These are phyloP conservation scores for Oryza longistaminata DNA, from an alignment of 176 grass and related monocot species.

Conservation along the genomic window DNA sequence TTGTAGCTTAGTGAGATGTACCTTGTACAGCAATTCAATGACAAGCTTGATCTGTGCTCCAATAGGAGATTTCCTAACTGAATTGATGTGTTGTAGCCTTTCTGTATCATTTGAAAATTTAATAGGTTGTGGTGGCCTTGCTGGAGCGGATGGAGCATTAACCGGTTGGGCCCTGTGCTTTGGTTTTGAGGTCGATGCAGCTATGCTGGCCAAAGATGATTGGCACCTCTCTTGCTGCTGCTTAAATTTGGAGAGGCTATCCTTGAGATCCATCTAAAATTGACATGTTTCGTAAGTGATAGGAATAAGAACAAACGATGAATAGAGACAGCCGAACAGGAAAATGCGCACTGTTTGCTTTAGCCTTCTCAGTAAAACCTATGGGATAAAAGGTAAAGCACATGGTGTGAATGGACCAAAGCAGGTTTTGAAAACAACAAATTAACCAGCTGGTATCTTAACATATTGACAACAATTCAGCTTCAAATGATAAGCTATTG, in stretches of 20 bases:
- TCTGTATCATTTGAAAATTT: constrained; percentile 95
- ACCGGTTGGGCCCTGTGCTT: constrained; percentile 52
- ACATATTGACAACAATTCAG: background rate
- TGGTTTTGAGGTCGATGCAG: constrained; percentile 50
- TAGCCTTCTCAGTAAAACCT: background rate
- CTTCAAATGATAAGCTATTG: background rate
- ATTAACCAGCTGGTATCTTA: background rate
- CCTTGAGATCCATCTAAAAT: constrained; percentile 79
- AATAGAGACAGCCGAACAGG: background rate
- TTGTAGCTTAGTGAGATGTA: constrained; percentile 25
- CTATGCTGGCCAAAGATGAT: constrained; percentile 69
- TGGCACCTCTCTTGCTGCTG: constrained; percentile 87
- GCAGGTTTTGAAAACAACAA: background rate
- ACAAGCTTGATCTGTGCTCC: constrained; percentile 85
- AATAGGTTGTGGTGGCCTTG: constrained; percentile 46
- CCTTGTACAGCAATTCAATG: constrained; percentile 81
- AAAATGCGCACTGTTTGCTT: background rate
- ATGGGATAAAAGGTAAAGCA: background rate
- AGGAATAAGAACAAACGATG: background rate
- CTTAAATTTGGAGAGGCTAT: constrained; percentile 86
- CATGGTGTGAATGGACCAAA: background rate
- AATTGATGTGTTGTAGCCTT: constrained; percentile 82
- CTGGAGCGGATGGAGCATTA: constrained; percentile 44
- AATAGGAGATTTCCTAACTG: constrained; percentile 74
- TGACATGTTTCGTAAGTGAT: background rate